These are phyloP conservation scores for Pythium oligandrum DNA, from an alignment of 352 stramenopile species.

Conservation along the genomic window DNA sequence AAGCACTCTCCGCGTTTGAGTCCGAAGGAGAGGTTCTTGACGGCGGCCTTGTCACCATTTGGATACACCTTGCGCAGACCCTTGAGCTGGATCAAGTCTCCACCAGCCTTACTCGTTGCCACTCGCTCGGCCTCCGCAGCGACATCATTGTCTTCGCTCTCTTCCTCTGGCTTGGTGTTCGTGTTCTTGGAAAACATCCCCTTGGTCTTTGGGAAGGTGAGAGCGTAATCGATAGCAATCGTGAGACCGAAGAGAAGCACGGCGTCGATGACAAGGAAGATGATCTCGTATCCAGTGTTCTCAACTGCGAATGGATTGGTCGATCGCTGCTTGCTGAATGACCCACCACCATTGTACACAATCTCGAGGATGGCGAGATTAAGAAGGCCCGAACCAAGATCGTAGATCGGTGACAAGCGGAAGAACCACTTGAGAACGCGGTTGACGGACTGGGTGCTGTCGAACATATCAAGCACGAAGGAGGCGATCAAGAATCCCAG, in stretches of 20 bases:
- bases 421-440: slow-evolving; percentile 34
- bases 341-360: slow-evolving; percentile 4
- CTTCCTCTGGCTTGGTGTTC: background rate
- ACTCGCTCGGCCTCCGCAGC: slow-evolving; percentile 13
- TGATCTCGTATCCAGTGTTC: slow-evolving; percentile 28
- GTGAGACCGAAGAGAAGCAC: slow-evolving; percentile 19
- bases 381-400: slow-evolving; percentile 36
- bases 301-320: slow-evolving; percentile 25
- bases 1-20: slow-evolving; percentile 72
- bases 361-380: slow-evolving; percentile 26
- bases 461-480: slow-evolving; percentile 36
- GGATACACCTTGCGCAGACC: slow-evolving; percentile 34
- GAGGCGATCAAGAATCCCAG: slow-evolving; percentile 43
- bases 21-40: slow-evolving; percentile 56
- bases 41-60: slow-evolving; percentile 53
- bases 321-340: background rate
- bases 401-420: slow-evolving; percentile 42
- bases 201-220: slow-evolving; percentile 29
- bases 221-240: slow-evolving; percentile 27
- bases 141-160: slow-evolving; percentile 22
- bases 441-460: slow-evolving; percentile 26
- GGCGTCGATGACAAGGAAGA: slow-evolving; percentile 24
- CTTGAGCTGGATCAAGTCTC: slow-evolving; percentile 18
- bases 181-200: slow-evolving; percentile 12
- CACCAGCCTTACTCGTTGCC: slow-evolving; percentile 4